Conservation (phyloP, 306 rosid species). For the Rosa lucieae region DNA sequence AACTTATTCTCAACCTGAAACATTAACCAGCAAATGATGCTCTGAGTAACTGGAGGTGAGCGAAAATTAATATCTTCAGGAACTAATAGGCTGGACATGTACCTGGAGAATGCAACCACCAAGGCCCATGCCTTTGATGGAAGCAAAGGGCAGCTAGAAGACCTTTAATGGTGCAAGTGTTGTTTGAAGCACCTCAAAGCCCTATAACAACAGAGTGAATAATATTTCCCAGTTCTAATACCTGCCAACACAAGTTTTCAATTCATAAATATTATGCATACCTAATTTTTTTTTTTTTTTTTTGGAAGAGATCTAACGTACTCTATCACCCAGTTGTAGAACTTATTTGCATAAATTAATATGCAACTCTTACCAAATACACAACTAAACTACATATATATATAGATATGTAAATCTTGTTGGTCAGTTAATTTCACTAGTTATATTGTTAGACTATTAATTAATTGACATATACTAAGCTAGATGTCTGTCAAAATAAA, state of each 20-base stretch:
- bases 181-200: slow-evolving; percentile 65
- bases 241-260: slow-evolving; percentile 31
- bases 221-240: slow-evolving; percentile 70
- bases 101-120: slow-evolving; percentile 86
- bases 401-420: too few species aligned
- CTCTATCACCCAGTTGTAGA: neutral
- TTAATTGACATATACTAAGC: too few species aligned
- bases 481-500: too few species aligned
- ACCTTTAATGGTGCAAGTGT: slow-evolving; percentile 65
- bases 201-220: slow-evolving; percentile 81
- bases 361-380: too few species aligned
- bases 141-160: slow-evolving; percentile 73
- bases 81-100: neutral
- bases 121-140: slow-evolving; percentile 90
- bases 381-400: too few species aligned
- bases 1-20: slow-evolving; percentile 57
- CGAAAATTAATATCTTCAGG: neutral
- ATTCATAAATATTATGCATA: neutral
- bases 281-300: neutral
- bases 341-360: neutral
- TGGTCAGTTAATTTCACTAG: too few species aligned
- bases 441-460: too few species aligned
- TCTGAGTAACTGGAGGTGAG: neutral
- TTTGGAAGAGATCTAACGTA: neutral
- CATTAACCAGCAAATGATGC: neutral